Base-by-base conservation (phyloP, 768 basidiomycete species). In the Leccinum olivaceopallidum region DNA sequence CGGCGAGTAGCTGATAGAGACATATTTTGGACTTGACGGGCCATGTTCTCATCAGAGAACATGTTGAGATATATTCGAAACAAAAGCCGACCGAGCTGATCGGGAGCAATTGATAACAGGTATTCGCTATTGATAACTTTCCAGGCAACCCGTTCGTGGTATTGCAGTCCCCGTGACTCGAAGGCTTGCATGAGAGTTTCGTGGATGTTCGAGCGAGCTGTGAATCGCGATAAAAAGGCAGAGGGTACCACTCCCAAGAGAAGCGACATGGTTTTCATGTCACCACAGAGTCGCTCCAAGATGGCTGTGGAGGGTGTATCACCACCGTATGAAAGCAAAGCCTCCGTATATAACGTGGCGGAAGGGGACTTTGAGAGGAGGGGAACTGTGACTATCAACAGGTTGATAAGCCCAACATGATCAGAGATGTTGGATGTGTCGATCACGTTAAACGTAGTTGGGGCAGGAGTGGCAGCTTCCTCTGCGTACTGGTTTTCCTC, bases 361-460 rank as follows among this genome's bases (percentile, higher is more conserved):
- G 62, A 69, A 48, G 66, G 65, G 20, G 66, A 63, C 48, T 58
- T 55, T 30, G 55, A 52, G 47, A 76, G 72, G 39, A 74, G 49
- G 10, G 71, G 73, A 44, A 52, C 24, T 10, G 69, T 56, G 44
- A 50, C 66, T 16, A 65, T 53, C 39, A 74, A 56, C 5, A 74
- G 36, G 42, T 74, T 74, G 30, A 75, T 47, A 26, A 74, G 60
- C 5, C 73, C 75, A 5, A 72, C 54, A 42, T 76, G 63, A 53
- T 75, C 73, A 32, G 65, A 64, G 20, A 75, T 10, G 30, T 75
- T 76, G 34, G 75, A 74, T 13, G 73, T 73, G 48, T 74, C 65
- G 39, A 74, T 75, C 44, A 76, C 72, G 26, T 76, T 69, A 58
- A 74, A 76, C 16, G 28, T 58, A 8, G 66, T 65, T 10, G 73